Evolutionary conservation across 2,329 filamentous ascomycete genomes (phyloP).

Genomic region (Cordyceps sp.): DNA sequence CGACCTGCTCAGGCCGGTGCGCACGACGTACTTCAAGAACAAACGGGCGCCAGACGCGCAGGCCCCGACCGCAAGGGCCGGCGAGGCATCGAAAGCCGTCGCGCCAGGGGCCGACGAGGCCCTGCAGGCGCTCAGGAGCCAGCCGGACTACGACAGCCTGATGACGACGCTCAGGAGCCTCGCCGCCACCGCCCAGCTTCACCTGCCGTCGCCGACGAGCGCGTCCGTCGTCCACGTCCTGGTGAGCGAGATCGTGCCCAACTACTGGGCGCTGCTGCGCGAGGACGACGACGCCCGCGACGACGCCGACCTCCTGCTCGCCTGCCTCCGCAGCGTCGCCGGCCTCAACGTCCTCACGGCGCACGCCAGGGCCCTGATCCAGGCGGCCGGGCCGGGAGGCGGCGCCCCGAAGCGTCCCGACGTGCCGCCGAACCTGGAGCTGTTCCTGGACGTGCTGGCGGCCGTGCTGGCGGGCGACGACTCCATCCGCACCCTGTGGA

Average conservation of each 20-base stretch:
- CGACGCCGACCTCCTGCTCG: conserved; percentile 31
- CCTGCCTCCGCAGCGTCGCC: conserved; percentile 54
- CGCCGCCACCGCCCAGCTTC: conserved; percentile 10
- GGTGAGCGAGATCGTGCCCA: conserved; percentile 57
- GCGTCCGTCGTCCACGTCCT: conserved; percentile 63
- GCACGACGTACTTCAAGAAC: too few species aligned
- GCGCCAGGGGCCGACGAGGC: conserved; percentile 34
- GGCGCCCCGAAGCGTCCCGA: conserved; percentile 23
- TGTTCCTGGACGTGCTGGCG: conserved; percentile 26
- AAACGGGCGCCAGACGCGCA: too few species aligned
- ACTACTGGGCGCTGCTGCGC: conserved; percentile 59
- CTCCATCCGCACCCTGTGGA: conserved; percentile 22
- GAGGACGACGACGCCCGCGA: conserved; percentile 16
- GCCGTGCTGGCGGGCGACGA: conserved; percentile 21
- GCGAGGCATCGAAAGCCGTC: too few species aligned
- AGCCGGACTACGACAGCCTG: conserved; percentile 45
- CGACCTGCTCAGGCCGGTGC: too few species aligned
- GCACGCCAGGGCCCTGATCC: conserved; percentile 47
- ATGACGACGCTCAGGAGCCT: conserved; percentile 36
- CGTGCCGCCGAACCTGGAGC: conserved; percentile 23
- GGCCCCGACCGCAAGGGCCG: too few species aligned
- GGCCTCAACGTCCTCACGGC: conserved; percentile 64
- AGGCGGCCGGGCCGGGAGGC: conserved; percentile 24
- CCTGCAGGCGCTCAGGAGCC: conserved; percentile 40
- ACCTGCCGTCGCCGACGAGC: conserved; percentile 42